Evolutionary conservation across 352 stramenopile species (phyloP).

Genomic region (Pythium phragmiticola): DNA sequence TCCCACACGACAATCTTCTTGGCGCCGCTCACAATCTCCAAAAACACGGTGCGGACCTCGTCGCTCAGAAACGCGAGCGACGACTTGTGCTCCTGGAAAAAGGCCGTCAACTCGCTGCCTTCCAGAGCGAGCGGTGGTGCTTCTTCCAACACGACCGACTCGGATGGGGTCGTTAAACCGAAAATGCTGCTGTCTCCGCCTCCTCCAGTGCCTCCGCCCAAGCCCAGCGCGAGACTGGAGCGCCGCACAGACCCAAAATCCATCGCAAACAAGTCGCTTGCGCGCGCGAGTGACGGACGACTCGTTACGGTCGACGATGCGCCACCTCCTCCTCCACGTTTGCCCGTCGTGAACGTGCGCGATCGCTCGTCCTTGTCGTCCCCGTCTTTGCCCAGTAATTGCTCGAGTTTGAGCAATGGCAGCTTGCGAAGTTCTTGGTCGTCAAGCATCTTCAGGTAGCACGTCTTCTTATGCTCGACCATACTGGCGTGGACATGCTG

Average conservation of each 20-base stretch:
- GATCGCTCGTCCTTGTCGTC: slow-evolving; percentile 25
- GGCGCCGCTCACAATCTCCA: slow-evolving; percentile 46
- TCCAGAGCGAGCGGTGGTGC: slow-evolving; percentile 29
- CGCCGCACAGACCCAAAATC: slow-evolving; percentile 43
- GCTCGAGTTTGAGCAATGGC: slow-evolving; percentile 50
- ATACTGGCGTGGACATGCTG: slow-evolving; percentile 58
- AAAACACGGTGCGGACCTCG: slow-evolving; percentile 43
- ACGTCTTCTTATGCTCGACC: slow-evolving; percentile 68
- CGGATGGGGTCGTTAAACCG: background rate
- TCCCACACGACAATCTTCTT: slow-evolving; percentile 68
- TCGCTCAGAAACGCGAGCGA: slow-evolving; percentile 53
- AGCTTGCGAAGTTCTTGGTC: slow-evolving; percentile 44
- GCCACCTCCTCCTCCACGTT: slow-evolving; percentile 6
- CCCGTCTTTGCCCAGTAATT: slow-evolving; percentile 41
- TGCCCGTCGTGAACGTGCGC: slow-evolving; percentile 23
- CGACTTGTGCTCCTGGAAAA: slow-evolving; percentile 57
- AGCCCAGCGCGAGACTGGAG: slow-evolving; percentile 32
- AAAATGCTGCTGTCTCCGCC: background rate
- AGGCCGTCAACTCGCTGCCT: slow-evolving; percentile 37
- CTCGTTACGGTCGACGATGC: slow-evolving; percentile 9
- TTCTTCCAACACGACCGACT: background rate
- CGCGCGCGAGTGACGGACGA: slow-evolving; percentile 38
- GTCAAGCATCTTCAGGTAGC: slow-evolving; percentile 75
- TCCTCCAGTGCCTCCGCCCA: slow-evolving; percentile 4
- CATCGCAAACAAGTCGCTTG: slow-evolving; percentile 74